Evolutionary conservation across 2,329 filamentous ascomycete species (phyloP), one percentile per base, ranked within the genome.

Genomic region (Hysterium pulicare): DNA sequence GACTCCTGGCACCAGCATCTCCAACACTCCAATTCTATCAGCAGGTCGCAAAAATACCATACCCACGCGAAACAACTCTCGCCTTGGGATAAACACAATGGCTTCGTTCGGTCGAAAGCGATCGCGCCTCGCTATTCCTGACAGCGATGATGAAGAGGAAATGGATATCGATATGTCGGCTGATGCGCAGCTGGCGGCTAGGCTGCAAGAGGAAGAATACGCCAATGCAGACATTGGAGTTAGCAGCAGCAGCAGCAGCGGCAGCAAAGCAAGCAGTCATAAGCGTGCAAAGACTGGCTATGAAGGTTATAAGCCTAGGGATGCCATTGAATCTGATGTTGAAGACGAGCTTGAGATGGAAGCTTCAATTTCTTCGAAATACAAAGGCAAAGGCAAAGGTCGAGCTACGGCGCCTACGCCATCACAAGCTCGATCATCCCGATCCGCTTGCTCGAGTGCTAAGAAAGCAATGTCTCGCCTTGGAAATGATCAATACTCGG

Each of bases 1-100:
- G 45, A 86, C 83, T 3, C 81, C 82, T 4, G 77, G 71, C 28
- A 86, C 83, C 16, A 83, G 79, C 60, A 71, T 74, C 41, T 68
- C 71, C 35, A 71, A 69, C 15, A 83, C 81, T 8, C 81, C 79
- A 3, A 72, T 69, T 17, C 67, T 71, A 19, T 71, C 71, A 6
- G 7, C 49, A 41, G 43, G 48, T 10, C 49, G 39, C 32, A 48
- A 54, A 36, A 53, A 59, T 46, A 58, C 55, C 32, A 44, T 47
- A 50, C 49, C 41, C 47, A 22, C 26, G 20, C 49, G 40, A 30
- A 48, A 55, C 33, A 53, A 59, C 46, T 57, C 54, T 33, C 44
- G 48, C 50, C 49, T 40, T 47, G 50, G 42, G 44, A 50, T 42
- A 40, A 46, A 42, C 9, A 26, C 50, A 11, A 44, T 37, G 32